Conservation (phyloP, 129 eudicot genomes). For the Centella asiatica region DNA sequence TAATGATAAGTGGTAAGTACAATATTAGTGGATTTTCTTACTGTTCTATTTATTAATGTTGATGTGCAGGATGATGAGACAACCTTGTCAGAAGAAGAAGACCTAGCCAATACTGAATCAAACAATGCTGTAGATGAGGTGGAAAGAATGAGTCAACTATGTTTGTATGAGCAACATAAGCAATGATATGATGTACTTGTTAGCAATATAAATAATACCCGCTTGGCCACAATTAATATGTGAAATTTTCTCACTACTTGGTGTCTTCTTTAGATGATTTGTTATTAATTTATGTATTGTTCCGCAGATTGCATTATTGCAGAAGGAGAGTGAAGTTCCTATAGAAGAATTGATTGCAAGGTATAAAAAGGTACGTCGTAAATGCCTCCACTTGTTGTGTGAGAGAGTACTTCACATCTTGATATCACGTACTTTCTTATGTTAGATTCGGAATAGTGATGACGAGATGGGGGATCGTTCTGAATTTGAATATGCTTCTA, state of each 20-base stretch:
- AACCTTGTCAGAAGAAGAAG: conserved; percentile 90
- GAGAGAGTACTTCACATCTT: conserved; percentile 8
- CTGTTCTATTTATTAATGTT: not conserved
- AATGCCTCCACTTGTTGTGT: conserved; percentile 16
- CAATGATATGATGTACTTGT: not conserved
- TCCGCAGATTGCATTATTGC: conserved; percentile 76
- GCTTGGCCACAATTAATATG: too few relatives aligned
- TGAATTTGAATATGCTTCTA: conserved; percentile 34
- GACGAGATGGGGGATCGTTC: conserved; percentile 38
- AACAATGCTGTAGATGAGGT: conserved; percentile 68
- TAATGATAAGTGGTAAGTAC: too few relatives aligned
- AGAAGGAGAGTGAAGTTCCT: conserved; percentile 81
- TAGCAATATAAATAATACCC: too few relatives aligned
- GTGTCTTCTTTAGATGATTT: not conserved
- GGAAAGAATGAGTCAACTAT: conserved; percentile 6
- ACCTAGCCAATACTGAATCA: conserved; percentile 57
- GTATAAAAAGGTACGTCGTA: conserved; percentile 74
- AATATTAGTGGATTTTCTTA: too few relatives aligned
- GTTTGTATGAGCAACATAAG: not conserved
- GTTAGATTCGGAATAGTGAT: conserved; percentile 35
- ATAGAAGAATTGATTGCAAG: conserved; percentile 82
- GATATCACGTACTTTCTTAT: conserved; percentile 10
- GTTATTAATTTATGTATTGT: conserved; percentile 3
- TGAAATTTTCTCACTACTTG: not conserved
- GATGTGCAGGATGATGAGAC: conserved; percentile 85